Conservation (phyloP, 2,329 filamentous ascomycete species). For the Ceratocystis harringtonii region DNA sequence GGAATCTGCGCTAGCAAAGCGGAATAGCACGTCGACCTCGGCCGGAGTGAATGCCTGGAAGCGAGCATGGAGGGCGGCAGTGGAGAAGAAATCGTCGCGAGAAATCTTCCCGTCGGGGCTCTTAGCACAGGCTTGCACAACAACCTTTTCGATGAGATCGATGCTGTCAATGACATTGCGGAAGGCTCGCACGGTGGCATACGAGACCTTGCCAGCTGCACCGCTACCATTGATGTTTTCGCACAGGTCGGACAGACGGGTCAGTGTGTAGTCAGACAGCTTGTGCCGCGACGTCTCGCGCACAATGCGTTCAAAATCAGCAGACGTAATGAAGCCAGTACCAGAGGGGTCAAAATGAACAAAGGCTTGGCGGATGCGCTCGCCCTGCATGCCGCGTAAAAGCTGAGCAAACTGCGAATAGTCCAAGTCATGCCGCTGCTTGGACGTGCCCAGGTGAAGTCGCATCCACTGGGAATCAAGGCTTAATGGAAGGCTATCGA, state of each 20-base stretch:
- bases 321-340: conserved; percentile 88
- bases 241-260: conserved; percentile 82
- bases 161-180: conserved; percentile 97
- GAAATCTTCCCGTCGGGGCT: conserved; percentile 87
- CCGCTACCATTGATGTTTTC: conserved; percentile 40
- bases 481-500: conserved; percentile 77
- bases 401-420: conserved; percentile 97
- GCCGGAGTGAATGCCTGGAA: conserved; percentile 96
- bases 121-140: conserved; percentile 71
- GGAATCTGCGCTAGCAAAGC: conserved; percentile 87
- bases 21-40: conserved; percentile 97
- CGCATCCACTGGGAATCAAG: conserved; percentile 96
- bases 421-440: conserved; percentile 77
- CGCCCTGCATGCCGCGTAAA: conserved; percentile 87
- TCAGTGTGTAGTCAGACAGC: conserved; percentile 86
- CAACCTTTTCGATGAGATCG: conserved; percentile 88
- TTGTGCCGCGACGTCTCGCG: conserved; percentile 86
- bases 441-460: conserved; percentile 79
- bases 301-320: conserved; percentile 95
- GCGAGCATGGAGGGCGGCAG: conserved; percentile 76
- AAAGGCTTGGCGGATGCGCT: conserved; percentile 92
- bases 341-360: conserved; percentile 77
- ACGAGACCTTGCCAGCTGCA: conserved; percentile 86
- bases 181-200: conserved; percentile 93
- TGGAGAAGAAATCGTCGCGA: conserved; percentile 82